Evolutionary conservation across 2,329 filamentous ascomycete genomes (phyloP).

Genomic region (Cladosporium sp.): DNA sequence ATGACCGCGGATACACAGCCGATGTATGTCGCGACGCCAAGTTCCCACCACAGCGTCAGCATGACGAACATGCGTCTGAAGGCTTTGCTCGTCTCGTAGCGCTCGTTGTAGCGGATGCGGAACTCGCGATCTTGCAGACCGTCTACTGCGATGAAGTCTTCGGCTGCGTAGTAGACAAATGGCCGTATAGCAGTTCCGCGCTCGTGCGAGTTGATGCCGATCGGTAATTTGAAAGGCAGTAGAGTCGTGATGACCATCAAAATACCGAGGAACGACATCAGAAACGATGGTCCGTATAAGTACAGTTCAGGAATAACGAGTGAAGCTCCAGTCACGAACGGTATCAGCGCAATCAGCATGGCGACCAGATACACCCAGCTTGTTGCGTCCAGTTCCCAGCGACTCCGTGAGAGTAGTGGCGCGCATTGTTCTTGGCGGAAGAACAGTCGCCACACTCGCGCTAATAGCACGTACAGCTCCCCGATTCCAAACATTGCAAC

Average conservation of each 20-base stretch:
- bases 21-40: constrained; percentile 26
- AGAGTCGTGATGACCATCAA: constrained; percentile 28
- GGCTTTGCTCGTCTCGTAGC: constrained; percentile 26
- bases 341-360: constrained; percentile 27
- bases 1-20: constrained; percentile 29
- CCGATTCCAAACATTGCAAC: constrained; percentile 29
- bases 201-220: constrained; percentile 31
- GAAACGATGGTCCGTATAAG: constrained; percentile 28
- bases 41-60: constrained; percentile 28
- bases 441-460: constrained; percentile 25
- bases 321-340: constrained; percentile 26
- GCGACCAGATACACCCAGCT: constrained; percentile 30
- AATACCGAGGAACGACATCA: constrained; percentile 28
- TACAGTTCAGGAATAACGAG: constrained; percentile 27
- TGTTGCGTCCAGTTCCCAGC: constrained; percentile 31
- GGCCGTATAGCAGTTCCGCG: constrained; percentile 25
- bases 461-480: constrained; percentile 30
- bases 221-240: constrained; percentile 28
- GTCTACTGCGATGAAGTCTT: constrained; percentile 32
- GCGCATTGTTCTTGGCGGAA: constrained; percentile 27
- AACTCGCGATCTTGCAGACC: constrained; percentile 30
- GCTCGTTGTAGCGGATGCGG: constrained; percentile 29
- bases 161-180: constrained; percentile 32
- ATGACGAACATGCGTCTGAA: constrained; percentile 29
- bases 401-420: constrained; percentile 25